Percentiles rank a stretch among this genome's conserved stretches.
phyloP scores from a whole-genome alignment of 768 basidiomycete species.

The Boletus coccyginus region DNA sequence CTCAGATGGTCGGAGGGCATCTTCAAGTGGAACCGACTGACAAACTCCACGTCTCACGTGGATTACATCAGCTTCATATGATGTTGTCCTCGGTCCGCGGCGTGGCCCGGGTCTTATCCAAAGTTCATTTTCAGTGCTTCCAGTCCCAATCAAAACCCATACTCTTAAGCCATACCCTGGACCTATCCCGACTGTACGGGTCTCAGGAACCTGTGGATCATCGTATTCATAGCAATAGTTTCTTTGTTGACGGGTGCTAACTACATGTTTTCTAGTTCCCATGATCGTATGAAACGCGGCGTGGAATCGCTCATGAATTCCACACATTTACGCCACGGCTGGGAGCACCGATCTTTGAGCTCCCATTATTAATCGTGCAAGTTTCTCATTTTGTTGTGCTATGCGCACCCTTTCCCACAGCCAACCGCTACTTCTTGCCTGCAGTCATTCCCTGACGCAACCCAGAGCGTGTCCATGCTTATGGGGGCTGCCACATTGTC shows the following conservation, averaged over 20 bases:
- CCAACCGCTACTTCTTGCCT: neutral
- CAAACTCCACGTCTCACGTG: slow-evolving; percentile 10
- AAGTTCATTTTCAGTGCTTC: no score
- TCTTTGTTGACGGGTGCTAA: neutral
- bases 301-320: neutral
- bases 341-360: slow-evolving; percentile 1
- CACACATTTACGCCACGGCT: neutral
- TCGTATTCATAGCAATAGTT: neutral
- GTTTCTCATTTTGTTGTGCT: neutral
- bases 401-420: neutral
- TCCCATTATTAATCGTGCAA: neutral
- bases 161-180: no score
- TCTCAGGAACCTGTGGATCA: neutral
- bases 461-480: neutral
- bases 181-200: no score
- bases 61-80: slow-evolving; percentile 22
- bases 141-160: no score
- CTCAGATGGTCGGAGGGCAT: slow-evolving; percentile 39
- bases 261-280: neutral
- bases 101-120: neutral
- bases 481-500: neutral
- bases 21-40: slow-evolving; percentile 4
- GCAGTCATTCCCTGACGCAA: neutral
- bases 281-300: neutral
- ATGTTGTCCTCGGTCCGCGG: neutral